A percentile compares a stretch with the other conserved stretches of the same genome.
Conservation (phyloP, 2,329 filamentous ascomycete species). For the Diaporthe amygdali region DNA sequence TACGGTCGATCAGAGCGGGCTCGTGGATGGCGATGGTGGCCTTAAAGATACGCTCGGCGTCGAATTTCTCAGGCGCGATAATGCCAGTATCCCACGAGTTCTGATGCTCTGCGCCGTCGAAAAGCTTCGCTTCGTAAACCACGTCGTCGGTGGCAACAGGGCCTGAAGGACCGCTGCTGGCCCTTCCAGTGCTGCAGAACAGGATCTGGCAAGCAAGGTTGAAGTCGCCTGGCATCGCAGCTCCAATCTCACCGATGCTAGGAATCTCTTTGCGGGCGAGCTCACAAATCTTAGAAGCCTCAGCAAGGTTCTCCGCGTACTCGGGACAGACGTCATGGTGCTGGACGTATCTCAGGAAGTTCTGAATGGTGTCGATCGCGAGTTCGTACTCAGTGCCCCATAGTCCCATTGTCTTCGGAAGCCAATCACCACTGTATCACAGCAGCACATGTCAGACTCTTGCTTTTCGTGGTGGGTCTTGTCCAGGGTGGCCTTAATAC, state of each 20-base stretch:
- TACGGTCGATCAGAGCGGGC: conserved; percentile 30
- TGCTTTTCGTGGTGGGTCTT: not conserved
- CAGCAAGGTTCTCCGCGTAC: conserved; percentile 69
- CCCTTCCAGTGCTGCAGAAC: conserved; percentile 50
- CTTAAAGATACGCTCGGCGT: conserved; percentile 48
- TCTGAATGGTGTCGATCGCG: conserved; percentile 73
- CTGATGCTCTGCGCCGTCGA: conserved; percentile 29
- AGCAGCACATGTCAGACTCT: not conserved
- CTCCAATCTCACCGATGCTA: conserved; percentile 55
- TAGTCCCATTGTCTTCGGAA: conserved; percentile 62
- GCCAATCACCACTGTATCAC: conserved; percentile 54
- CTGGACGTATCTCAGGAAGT: conserved; percentile 88
- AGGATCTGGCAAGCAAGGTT: conserved; percentile 76
- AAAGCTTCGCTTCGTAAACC: conserved; percentile 30
- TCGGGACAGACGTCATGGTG: conserved; percentile 88
- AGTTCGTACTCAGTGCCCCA: conserved; percentile 60
- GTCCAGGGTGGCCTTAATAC: conserved; percentile 34
- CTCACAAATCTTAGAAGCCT: conserved; percentile 71
- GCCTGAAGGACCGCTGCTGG: not conserved
- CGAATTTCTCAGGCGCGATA: conserved; percentile 43
- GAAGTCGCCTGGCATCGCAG: conserved; percentile 75
- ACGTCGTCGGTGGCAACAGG: not conserved
- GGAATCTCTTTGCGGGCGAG: conserved; percentile 71
- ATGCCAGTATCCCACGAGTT: conserved; percentile 31
- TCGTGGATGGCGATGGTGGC: conserved; percentile 48